Conservation (phyloP, 2,329 filamentous ascomycete species). For the Talaromyces funiculosus region DNA sequence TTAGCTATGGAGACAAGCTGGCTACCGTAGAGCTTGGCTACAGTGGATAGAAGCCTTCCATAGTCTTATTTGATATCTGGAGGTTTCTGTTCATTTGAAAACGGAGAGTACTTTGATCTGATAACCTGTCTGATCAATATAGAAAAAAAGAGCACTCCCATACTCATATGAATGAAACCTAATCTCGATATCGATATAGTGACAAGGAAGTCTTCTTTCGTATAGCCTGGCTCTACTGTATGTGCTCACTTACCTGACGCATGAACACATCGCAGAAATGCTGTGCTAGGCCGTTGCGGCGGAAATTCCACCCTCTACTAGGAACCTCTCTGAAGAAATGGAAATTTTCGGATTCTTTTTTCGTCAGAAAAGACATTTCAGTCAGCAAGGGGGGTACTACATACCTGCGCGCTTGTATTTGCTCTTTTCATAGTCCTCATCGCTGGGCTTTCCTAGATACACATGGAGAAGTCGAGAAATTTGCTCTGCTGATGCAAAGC, state of each 20-base stretch:
- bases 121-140: too few species aligned
- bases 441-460: slow-evolving; percentile 48
- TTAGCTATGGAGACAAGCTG: background rate
- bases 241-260: slow-evolving; percentile 27
- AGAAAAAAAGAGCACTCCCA: too few species aligned
- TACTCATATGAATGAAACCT: too few species aligned
- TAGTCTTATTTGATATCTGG: too few species aligned
- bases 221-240: background rate
- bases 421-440: slow-evolving; percentile 43
- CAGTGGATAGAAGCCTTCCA: too few species aligned
- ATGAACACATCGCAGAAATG: slow-evolving; percentile 51
- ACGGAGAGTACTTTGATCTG: too few species aligned
- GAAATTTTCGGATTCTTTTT: slow-evolving; percentile 50
- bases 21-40: too few species aligned
- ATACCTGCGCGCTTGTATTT: slow-evolving; percentile 37
- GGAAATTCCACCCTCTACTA: slow-evolving; percentile 49
- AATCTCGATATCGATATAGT: too few species aligned
- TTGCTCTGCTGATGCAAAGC: slow-evolving; percentile 55
- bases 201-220: too few species aligned
- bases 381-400: background rate
- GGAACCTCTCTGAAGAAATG: slow-evolving; percentile 46
- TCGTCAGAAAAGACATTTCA: slow-evolving; percentile 15
- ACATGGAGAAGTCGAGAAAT: slow-evolving; percentile 54
- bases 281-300: slow-evolving; percentile 50
- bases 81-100: too few species aligned